Percentiles rank a stretch among this genome's conserved stretches.
Conservation (phyloP, 495 filamentous ascomycete species). For the Baudoinia panamericana region DNA sequence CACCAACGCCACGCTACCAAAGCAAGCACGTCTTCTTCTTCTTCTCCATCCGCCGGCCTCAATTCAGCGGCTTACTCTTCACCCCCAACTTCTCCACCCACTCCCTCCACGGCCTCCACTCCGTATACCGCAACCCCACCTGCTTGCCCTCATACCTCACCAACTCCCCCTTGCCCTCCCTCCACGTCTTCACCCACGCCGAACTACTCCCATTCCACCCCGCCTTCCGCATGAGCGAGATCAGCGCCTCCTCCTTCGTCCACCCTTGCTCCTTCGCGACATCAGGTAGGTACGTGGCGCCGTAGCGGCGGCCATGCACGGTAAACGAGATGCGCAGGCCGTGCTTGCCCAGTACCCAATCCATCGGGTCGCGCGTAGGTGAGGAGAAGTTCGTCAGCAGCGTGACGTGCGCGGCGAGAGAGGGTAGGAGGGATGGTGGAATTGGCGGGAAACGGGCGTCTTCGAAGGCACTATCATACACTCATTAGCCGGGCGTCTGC, state of each 20-base stretch:
- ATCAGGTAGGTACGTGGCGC: slow-evolving; percentile 81
- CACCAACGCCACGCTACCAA: too few relatives aligned
- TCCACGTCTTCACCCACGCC: slow-evolving; percentile 56
- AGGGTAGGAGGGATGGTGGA: slow-evolving; percentile 49
- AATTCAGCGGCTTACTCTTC: slow-evolving; percentile 4
- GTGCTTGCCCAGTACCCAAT: slow-evolving; percentile 78
- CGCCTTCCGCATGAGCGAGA: slow-evolving; percentile 86
- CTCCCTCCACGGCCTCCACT: slow-evolving; percentile 64
- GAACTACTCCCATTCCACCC: slow-evolving; percentile 61
- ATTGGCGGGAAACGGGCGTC: slow-evolving; percentile 79
- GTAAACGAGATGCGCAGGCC: slow-evolving; percentile 48
- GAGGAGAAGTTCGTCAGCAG: slow-evolving; percentile 34
- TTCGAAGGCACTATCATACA: slow-evolving; percentile 54
- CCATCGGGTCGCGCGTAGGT: slow-evolving; percentile 48
- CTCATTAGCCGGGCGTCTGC: not conserved
- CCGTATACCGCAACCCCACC: slow-evolving; percentile 52
- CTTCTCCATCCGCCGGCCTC: too few relatives aligned
- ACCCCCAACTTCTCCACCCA: slow-evolving; percentile 42
- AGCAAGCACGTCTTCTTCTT: too few relatives aligned
- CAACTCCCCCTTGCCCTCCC: slow-evolving; percentile 46
- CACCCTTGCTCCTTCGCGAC: slow-evolving; percentile 87
- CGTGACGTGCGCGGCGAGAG: slow-evolving; percentile 32
- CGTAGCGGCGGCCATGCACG: slow-evolving; percentile 29
- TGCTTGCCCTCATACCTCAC: slow-evolving; percentile 71
- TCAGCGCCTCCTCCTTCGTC: slow-evolving; percentile 84